Evolutionary conservation across 208 protist genomes (phyloP).

Genomic region (Phytomonas francai): DNA sequence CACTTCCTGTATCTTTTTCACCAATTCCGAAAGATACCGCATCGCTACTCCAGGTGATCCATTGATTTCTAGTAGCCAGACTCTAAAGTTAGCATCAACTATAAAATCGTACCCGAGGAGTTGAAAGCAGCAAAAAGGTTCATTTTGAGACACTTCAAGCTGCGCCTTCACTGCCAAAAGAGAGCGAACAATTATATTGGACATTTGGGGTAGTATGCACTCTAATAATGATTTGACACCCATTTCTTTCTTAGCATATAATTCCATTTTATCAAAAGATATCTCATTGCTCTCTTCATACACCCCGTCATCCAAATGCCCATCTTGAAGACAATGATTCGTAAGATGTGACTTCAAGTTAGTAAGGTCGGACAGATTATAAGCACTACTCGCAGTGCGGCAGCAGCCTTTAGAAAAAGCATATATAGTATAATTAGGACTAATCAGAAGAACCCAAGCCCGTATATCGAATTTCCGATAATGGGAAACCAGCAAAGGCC

Average conservation of each 20-base stretch:
- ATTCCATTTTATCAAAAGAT: slow-evolving; percentile 22
- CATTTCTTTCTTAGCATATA: slow-evolving; percentile 9
- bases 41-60: slow-evolving; percentile 77
- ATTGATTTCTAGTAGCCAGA: slow-evolving; percentile 87
- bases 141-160: slow-evolving; percentile 36
- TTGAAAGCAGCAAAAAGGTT: slow-evolving; percentile 79
- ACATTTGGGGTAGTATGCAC: slow-evolving; percentile 50
- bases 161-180: slow-evolving; percentile 47
- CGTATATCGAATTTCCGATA: slow-evolving; percentile 89
- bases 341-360: slow-evolving; percentile 67
- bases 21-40: slow-evolving; percentile 43
- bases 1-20: slow-evolving; percentile 35
- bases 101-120: slow-evolving; percentile 89
- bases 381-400: slow-evolving; percentile 62
- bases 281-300: slow-evolving; percentile 57
- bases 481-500: slow-evolving; percentile 67
- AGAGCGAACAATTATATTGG: slow-evolving; percentile 63
- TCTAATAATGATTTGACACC: slow-evolving; percentile 17
- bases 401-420: slow-evolving; percentile 80
- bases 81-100: slow-evolving; percentile 55
- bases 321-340: slow-evolving; percentile 62
- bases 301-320: neutral
- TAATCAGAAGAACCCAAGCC: slow-evolving; percentile 67
- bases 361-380: slow-evolving; percentile 33
- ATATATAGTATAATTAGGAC: slow-evolving; percentile 59